These are phyloP conservation scores for Podospora pseudocomata DNA, from an alignment of 495 filamentous ascomycete species.

Conservation along the genomic window DNA sequence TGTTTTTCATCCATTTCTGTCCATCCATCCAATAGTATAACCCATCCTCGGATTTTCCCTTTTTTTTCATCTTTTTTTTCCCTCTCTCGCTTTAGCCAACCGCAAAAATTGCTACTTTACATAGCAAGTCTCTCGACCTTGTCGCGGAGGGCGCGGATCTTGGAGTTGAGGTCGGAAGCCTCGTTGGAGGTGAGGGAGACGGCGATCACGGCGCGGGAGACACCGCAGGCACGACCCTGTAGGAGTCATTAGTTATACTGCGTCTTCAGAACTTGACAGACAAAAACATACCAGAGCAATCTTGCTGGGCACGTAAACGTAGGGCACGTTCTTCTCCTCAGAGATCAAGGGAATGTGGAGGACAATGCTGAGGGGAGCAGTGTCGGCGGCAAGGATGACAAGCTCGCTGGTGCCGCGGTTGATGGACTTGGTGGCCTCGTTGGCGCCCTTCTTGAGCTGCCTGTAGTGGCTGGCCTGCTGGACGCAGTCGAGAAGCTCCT, in stretches of 20 bases:
- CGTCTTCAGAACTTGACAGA: background rate
- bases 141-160: slow-evolving; percentile 83
- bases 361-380: slow-evolving; percentile 79
- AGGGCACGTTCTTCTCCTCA: slow-evolving; percentile 67
- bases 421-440: slow-evolving; percentile 74
- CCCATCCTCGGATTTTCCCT: background rate
- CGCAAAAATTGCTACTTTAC: slow-evolving; percentile 46
- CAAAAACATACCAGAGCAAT: slow-evolving; percentile 15
- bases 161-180: slow-evolving; percentile 75
- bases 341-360: slow-evolving; percentile 77
- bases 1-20: background rate
- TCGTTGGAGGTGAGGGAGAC: slow-evolving; percentile 90
- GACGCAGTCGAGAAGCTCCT: slow-evolving; percentile 80
- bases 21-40: background rate
- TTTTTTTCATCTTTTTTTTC: background rate
- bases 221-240: slow-evolving; percentile 78
- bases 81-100: background rate
- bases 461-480: slow-evolving; percentile 83
- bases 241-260: slow-evolving; percentile 5
- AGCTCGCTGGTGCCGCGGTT: slow-evolving; percentile 88
- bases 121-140: slow-evolving; percentile 97
- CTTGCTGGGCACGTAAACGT: slow-evolving; percentile 53
- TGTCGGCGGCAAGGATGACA: slow-evolving; percentile 84
- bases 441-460: slow-evolving; percentile 82
- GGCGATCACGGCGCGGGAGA: slow-evolving; percentile 81